A percentile compares a stretch with the other conserved stretches of the same genome.
phyloP scores from a whole-genome alignment of 108 stramenopile species.

The Discostella stelligeroides region DNA sequence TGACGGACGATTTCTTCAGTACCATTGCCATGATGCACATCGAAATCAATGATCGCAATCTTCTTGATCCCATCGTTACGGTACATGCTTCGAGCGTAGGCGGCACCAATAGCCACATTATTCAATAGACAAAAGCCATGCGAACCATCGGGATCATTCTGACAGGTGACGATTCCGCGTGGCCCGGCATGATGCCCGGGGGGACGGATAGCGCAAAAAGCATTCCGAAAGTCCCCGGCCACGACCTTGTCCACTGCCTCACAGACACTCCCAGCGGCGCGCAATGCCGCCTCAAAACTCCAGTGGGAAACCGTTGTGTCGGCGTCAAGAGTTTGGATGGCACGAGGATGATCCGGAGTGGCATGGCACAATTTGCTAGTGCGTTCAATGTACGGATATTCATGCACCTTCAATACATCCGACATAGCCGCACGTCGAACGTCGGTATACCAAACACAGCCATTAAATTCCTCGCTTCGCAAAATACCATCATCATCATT shows the following conservation, averaged over 20 bases:
- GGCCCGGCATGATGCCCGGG: constrained; percentile 99
- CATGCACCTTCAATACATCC: constrained; percentile 89
- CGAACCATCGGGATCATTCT: constrained; percentile 86
- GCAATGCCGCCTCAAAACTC: constrained; percentile 88
- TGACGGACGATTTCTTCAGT: constrained; percentile 94
- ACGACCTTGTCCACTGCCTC: constrained; percentile 89
- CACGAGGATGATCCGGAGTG: constrained; percentile 85
- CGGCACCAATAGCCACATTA: constrained; percentile 98
- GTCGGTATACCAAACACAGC: constrained; percentile 71
- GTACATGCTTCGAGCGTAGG: constrained; percentile 93
- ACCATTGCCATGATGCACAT: constrained; percentile 98
- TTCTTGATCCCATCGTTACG: constrained; percentile 82
- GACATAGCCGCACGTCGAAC: constrained; percentile 77
- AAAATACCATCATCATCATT: constrained; percentile 85
- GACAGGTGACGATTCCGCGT: constrained; percentile 90
- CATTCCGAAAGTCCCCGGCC: constrained; percentile 78
- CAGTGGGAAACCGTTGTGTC: constrained; percentile 88
- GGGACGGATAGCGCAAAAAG: constrained; percentile 96
- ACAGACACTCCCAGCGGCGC: constrained; percentile 90
- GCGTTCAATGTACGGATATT: constrained; percentile 87
- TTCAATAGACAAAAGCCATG: constrained; percentile 99
- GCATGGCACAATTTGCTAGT: constrained; percentile 74
- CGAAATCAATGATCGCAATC: constrained; percentile 90
- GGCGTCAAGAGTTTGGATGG: constrained; percentile 82
- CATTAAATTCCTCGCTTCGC: constrained; percentile 71